Conservation (phyloP, 208 protist genomes). For the Trypanosoma platydactyli region DNA sequence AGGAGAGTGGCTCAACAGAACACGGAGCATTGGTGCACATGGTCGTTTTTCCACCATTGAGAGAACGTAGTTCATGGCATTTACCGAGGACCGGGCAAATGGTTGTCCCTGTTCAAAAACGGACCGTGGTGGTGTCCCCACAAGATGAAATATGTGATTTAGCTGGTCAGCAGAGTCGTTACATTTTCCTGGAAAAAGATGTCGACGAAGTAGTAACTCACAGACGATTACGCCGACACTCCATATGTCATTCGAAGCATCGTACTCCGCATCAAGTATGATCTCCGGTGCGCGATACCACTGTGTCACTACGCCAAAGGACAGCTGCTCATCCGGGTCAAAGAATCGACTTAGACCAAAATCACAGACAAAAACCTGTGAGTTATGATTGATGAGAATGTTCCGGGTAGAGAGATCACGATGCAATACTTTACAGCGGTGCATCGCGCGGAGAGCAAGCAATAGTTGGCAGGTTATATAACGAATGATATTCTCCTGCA, state of each 20-base stretch:
- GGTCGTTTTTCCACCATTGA: slow-evolving; percentile 64
- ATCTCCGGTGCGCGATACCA: slow-evolving; percentile 94
- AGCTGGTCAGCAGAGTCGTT: slow-evolving; percentile 95
- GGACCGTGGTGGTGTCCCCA: slow-evolving; percentile 92
- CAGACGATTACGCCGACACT: slow-evolving; percentile 91
- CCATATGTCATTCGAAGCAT: slow-evolving; percentile 88
- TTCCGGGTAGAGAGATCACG: slow-evolving; percentile 90
- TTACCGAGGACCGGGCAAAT: slow-evolving; percentile 89
- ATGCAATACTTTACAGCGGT: slow-evolving; percentile 79
- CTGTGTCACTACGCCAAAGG: slow-evolving; percentile 90
- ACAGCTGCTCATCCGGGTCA: slow-evolving; percentile 91
- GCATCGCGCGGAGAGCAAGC: slow-evolving; percentile 88
- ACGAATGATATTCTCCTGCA: slow-evolving; percentile 80
- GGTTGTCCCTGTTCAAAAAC: slow-evolving; percentile 67
- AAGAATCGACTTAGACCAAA: slow-evolving; percentile 92
- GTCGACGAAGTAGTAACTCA: slow-evolving; percentile 87
- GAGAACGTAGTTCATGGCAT: slow-evolving; percentile 83
- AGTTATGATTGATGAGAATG: slow-evolving; percentile 88
- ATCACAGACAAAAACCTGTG: slow-evolving; percentile 89
- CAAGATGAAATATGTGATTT: slow-evolving; percentile 89
- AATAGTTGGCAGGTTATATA: slow-evolving; percentile 89
- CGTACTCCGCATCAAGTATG: slow-evolving; percentile 87
- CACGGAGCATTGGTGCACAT: slow-evolving; percentile 48
- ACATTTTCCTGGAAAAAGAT: slow-evolving; percentile 91
- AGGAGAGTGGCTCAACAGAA: slow-evolving; percentile 49